Evolutionary conservation across 1,284 basidiomycete genomes (phyloP), one percentile per base, ranked within the genome.

Genomic region (Apiotrichum laibachii): DNA sequence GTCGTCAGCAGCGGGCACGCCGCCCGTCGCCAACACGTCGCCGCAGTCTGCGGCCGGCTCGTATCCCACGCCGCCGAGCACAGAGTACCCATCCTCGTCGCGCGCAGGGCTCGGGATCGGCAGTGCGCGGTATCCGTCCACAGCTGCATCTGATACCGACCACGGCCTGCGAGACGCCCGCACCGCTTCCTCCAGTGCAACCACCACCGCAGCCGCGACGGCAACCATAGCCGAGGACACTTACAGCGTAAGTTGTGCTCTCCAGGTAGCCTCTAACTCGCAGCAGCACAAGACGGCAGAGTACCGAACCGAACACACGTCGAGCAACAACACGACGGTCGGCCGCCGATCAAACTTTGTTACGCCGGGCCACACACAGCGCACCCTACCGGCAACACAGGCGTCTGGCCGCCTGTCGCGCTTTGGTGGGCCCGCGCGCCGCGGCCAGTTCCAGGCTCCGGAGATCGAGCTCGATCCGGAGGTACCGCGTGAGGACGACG

Each of bases 341-440:
- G 19, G 13, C 35, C 45, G 37, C 10, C 45, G 53, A 13, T 48
- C 50, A 2, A 57, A 45, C 19, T 69, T 60, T 42, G 65, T 66
- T 15, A 75, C 73, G 0, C 73, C 75, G 0, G 73, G 69, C 1
- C 18, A 69, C 7, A 50, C 67, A 0, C 71, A 72, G 18, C 52
- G 75, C 16, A 70, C 65, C 0, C 26, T 75, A 21, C 52, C 55
- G 9, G 34, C 67, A 11, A 53, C 64, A 4, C 50, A 65, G 2
- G 70, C 73, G 3, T 70, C 75, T 1, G 67, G 63, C 4, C 60
- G 72, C 1, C 63, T 77, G 6, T 72, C 73, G 2, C 61, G 71
- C 31, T 77, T 77, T 50, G 75, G 75, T 3, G 75, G 75, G 1
- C 75, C 75, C 18, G 73, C 75, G 1, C 63, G 73, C 19, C 59